A percentile compares a stretch with the other conserved stretches of the same genome.
phyloP scores from a whole-genome alignment of 306 rosid species.

The Luffa aegyptiaca region DNA sequence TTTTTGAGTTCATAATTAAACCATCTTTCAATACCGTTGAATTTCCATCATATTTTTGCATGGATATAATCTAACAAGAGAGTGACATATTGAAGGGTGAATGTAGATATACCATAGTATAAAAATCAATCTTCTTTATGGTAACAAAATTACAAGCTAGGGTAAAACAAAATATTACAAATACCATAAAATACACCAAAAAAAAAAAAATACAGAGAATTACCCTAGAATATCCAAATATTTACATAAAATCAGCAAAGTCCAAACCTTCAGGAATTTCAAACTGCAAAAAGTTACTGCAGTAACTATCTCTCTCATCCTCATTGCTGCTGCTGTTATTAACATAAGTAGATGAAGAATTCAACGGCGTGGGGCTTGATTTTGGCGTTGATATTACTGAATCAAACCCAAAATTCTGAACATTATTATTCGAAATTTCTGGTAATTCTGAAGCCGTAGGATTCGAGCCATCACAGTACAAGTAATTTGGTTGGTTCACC shows the following conservation, averaged over 20 bases:
- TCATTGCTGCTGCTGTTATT: constrained; percentile 48
- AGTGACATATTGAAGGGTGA: neutral
- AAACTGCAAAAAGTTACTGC: constrained; percentile 63
- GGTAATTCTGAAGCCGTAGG: constrained; percentile 20
- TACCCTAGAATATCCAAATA: neutral
- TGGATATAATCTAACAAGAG: neutral
- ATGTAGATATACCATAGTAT: neutral
- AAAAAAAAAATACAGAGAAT: neutral
- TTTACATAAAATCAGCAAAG: constrained; percentile 61
- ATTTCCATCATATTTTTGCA: neutral
- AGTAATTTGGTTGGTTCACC: constrained; percentile 21
- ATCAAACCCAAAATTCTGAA: constrained; percentile 36
- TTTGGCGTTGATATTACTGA: constrained; percentile 53
- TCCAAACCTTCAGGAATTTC: constrained; percentile 80
- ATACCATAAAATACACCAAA: neutral
- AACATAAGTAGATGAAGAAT: constrained; percentile 49
- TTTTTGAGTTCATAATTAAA: neutral
- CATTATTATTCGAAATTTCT: constrained; percentile 16
- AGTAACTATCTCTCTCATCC: constrained; percentile 69
- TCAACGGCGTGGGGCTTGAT: constrained; percentile 53
- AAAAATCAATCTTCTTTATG: neutral
- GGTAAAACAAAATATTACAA: neutral
- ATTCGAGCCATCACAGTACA: constrained; percentile 4
- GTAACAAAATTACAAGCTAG: neutral
- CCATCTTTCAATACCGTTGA: neutral